phyloP scores from a whole-genome alignment of 305 asterid species.

The Nicotiana rustica region DNA sequence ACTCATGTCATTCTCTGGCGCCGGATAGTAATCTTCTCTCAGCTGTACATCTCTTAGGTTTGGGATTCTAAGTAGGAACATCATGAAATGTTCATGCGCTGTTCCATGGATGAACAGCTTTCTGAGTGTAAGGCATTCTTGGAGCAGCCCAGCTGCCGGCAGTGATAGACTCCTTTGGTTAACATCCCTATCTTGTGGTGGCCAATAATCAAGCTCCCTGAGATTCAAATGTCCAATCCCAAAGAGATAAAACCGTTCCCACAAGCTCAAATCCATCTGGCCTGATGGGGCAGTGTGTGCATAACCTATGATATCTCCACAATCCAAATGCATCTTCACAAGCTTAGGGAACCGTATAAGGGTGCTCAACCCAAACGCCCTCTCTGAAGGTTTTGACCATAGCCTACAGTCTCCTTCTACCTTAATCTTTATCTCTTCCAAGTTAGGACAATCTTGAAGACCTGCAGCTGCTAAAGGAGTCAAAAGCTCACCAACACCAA shows the following conservation, averaged over 20 bases:
- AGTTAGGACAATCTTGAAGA: constrained; percentile 70
- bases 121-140: constrained; percentile 61
- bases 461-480: constrained; percentile 65
- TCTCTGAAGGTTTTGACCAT: constrained; percentile 58
- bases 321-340: constrained; percentile 77
- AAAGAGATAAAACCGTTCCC: constrained; percentile 78
- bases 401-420: constrained; percentile 89
- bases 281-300: constrained; percentile 88
- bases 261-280: constrained; percentile 87
- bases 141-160: constrained; percentile 84
- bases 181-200: constrained; percentile 88
- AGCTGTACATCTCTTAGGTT: constrained; percentile 75
- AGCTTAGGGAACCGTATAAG: constrained; percentile 60
- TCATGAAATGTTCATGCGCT: constrained; percentile 86
- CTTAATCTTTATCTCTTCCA: constrained; percentile 80
- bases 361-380: constrained; percentile 67
- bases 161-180: constrained; percentile 82
- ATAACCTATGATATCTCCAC: constrained; percentile 82
- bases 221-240: constrained; percentile 62
- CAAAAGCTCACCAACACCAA: constrained; percentile 76
- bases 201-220: constrained; percentile 84
- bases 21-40: constrained; percentile 92
- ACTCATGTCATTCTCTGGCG: constrained; percentile 96
- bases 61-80: constrained; percentile 57
- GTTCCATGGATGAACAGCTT: constrained; percentile 91